A percentile compares a stretch with the other conserved stretches of the same genome.
Evolutionary conservation across 805 yeast genomes (phyloP).

Genomic region (Wickerhamomyces silvicola): DNA sequence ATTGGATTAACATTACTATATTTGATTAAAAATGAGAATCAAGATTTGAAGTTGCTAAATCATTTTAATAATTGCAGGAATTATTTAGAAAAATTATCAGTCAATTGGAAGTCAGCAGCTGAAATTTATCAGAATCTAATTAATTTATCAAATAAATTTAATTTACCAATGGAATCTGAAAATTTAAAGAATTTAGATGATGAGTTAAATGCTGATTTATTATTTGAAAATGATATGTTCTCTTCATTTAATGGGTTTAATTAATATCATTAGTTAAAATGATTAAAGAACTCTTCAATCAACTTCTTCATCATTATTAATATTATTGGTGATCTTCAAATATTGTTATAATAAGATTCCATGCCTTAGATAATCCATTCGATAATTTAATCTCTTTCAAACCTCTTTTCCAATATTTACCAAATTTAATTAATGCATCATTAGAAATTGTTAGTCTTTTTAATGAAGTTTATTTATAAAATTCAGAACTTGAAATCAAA

Average conservation of each 20-base stretch:
- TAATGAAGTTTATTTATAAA: conserved; percentile 14
- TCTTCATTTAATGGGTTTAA: neutral
- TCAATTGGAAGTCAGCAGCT: neutral
- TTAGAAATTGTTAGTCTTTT: conserved; percentile 17
- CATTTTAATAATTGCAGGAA: neutral
- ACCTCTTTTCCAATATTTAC: conserved; percentile 26
- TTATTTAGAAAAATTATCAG: neutral
- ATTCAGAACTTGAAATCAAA: conserved; percentile 20
- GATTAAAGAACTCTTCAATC: conserved; percentile 1
- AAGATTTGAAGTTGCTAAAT: neutral
- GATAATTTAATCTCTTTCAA: conserved; percentile 24
- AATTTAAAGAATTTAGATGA: no score
- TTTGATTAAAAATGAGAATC: neutral
- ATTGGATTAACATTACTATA: conserved; percentile 8
- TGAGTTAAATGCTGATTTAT: neutral
- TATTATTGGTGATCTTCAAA: neutral
- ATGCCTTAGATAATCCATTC: conserved; percentile 19
- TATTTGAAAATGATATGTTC: no score
- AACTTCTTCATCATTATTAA: neutral
- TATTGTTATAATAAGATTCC: conserved; percentile 13
- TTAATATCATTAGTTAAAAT: no score
- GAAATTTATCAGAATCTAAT: neutral
- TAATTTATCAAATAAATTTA: no score
- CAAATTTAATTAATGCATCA: conserved; percentile 20
- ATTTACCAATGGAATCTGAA: no score